Conservation (phyloP, 257 asterid species). For the Ajuga chamaepitys region DNA sequence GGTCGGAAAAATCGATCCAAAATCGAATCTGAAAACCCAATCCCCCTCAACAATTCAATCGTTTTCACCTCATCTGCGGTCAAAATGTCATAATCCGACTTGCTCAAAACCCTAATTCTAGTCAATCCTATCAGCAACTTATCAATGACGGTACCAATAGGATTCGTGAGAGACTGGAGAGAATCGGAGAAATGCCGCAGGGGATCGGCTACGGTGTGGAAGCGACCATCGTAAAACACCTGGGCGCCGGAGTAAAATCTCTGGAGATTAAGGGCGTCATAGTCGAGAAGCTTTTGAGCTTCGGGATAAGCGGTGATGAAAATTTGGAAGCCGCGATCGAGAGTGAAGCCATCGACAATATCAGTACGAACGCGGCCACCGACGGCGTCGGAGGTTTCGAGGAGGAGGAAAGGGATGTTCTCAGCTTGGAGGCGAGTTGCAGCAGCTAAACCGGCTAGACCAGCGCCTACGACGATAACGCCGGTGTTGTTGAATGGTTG, state of each 20-base stretch:
- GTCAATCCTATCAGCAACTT: constrained; percentile 64
- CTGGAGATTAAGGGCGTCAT: constrained; percentile 49
- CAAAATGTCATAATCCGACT: constrained; percentile 49
- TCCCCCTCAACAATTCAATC: constrained; percentile 40
- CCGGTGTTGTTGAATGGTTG: constrained; percentile 34
- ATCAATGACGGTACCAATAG: constrained; percentile 62
- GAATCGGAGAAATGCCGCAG: constrained; percentile 69
- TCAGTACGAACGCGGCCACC: constrained; percentile 99
- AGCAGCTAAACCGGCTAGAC: constrained; percentile 93
- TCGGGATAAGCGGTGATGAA: constrained; percentile 94
- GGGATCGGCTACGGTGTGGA: constrained; percentile 88
- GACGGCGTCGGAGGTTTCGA: constrained; percentile 79
- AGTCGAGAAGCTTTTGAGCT: constrained; percentile 61
- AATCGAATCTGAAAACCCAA: constrained; percentile 64
- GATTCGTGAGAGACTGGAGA: constrained; percentile 47
- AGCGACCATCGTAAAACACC: constrained; percentile 59
- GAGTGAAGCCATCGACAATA: constrained; percentile 65
- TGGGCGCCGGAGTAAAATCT: constrained; percentile 75
- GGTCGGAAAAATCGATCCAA: constrained; percentile 85
- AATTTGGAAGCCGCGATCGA: constrained; percentile 95
- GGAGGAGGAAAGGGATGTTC: constrained; percentile 60
- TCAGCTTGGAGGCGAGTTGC: constrained; percentile 75
- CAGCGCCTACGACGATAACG: constrained; percentile 79
- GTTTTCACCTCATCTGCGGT: constrained; percentile 54
- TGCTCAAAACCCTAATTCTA: constrained; percentile 51